These are phyloP conservation scores for Termitomyces sp. DNA, from an alignment of 768 basidiomycete species.

Conservation along the genomic window DNA sequence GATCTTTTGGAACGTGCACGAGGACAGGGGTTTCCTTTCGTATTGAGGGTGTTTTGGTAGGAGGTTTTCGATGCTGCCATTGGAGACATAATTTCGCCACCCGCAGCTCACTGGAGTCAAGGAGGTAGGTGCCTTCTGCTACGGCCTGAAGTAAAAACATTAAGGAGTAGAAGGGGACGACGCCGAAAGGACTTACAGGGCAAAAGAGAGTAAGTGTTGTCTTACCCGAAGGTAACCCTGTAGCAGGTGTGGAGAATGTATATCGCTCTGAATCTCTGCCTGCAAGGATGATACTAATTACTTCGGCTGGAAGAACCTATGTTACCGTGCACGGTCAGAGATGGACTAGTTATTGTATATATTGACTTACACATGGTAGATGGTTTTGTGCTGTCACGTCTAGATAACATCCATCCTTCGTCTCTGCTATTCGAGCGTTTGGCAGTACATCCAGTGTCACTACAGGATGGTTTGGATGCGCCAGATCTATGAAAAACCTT, in stretches of 20 bases:
- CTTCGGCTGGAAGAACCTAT: constrained; percentile 61
- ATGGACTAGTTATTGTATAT: neutral
- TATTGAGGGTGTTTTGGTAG: constrained; percentile 20
- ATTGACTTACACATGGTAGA: constrained; percentile 62
- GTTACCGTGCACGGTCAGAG: constrained; percentile 1
- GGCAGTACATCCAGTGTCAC: constrained; percentile 49
- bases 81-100: constrained; percentile 65
- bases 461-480: constrained; percentile 67
- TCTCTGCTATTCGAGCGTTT: constrained; percentile 48
- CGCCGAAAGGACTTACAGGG: constrained; percentile 48
- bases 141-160: constrained; percentile 49
- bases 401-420: constrained; percentile 64
- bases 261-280: constrained; percentile 64
- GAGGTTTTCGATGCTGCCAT: constrained; percentile 49
- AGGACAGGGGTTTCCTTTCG: constrained; percentile 34
- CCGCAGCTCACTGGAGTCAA: constrained; percentile 66
- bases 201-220: constrained; percentile 62
- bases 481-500: constrained; percentile 46
- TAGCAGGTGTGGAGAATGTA: constrained; percentile 43
- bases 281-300: constrained; percentile 54
- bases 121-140: constrained; percentile 61
- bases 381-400: constrained; percentile 59
- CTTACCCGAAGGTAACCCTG: constrained; percentile 53
- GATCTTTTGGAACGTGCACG: constrained; percentile 62
- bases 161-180: neutral